A percentile compares a stretch with the other conserved stretches of the same genome.
Conservation (phyloP, 2,329 filamentous ascomycete species). For the Aureobasidium sp. region DNA sequence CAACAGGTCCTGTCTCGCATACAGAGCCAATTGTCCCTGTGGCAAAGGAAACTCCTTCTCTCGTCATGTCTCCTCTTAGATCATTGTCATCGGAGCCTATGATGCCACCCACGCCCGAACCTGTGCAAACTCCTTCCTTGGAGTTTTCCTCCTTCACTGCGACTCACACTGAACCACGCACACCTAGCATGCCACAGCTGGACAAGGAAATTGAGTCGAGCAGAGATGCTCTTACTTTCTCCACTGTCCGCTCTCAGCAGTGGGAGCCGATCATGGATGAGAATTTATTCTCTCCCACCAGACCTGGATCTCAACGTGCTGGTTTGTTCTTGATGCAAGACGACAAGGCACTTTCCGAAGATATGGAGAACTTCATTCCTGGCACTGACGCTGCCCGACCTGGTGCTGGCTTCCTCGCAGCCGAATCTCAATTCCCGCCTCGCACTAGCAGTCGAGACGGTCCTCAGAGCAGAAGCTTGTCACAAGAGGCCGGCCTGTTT, state of each 20-base stretch:
- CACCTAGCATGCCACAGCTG: conserved; percentile 1
- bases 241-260: conserved; percentile 37
- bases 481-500: conserved; percentile 18
- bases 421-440: not conserved
- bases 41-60: not conserved
- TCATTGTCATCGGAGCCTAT: conserved; percentile 1
- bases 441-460: conserved; percentile 10
- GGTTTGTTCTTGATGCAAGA: not conserved
- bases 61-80: conserved; percentile 5
- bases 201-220: not conserved
- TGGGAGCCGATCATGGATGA: conserved; percentile 27
- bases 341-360: not conserved
- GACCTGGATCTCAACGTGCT: not conserved
- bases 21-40: not conserved
- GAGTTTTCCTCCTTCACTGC: conserved; percentile 19
- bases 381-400: conserved; percentile 8
- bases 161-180: conserved; percentile 12
- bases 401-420: conserved; percentile 8
- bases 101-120: not conserved
- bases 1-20: not conserved
- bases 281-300: not conserved
- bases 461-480: not conserved
- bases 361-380: not conserved
- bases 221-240: conserved; percentile 28
- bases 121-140: conserved; percentile 8